Conservation (phyloP, 768 basidiomycete species). For the Lanmaoa rubissima region DNA sequence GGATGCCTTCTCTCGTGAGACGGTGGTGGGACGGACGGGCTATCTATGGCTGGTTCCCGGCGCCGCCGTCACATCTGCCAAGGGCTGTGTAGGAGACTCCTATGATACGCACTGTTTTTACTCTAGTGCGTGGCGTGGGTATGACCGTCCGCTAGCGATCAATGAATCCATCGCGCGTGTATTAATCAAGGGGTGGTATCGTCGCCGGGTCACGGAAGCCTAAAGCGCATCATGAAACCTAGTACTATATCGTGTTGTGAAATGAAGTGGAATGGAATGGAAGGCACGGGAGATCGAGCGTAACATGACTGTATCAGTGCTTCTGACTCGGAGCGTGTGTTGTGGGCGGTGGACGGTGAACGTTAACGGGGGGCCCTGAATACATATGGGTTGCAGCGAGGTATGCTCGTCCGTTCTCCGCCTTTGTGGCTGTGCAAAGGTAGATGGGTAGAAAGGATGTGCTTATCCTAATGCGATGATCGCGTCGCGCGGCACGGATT, state of each 20-base stretch:
- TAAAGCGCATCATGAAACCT: not conserved
- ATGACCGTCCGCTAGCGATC: constrained; percentile 1
- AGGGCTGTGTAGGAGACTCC: constrained; percentile 1
- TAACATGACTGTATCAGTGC: not conserved
- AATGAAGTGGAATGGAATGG: constrained; percentile 15
- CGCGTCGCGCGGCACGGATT: not conserved
- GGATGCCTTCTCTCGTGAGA: not conserved
- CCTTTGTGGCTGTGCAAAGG: not conserved
- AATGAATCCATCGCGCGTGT: constrained; percentile 16
- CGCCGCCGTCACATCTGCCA: not conserved
- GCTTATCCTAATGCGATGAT: not conserved
- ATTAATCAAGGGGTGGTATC: not conserved
- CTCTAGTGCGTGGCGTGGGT: not conserved
- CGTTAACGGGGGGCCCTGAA: not conserved
- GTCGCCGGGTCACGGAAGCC: constrained; percentile 13
- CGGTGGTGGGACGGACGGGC: not conserved
- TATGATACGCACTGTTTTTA: not conserved
- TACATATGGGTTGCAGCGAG: not conserved
- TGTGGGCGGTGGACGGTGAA: not conserved
- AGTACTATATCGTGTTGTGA: not conserved
- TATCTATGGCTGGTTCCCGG: not conserved
- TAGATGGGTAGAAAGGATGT: not conserved
- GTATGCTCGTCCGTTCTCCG: not conserved
- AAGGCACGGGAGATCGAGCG: constrained; percentile 4
- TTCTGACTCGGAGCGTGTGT: not conserved